These are phyloP conservation scores for Plasmodium billcollinsi DNA, from an alignment of 169 alveolate species.

Conservation along the genomic window DNA sequence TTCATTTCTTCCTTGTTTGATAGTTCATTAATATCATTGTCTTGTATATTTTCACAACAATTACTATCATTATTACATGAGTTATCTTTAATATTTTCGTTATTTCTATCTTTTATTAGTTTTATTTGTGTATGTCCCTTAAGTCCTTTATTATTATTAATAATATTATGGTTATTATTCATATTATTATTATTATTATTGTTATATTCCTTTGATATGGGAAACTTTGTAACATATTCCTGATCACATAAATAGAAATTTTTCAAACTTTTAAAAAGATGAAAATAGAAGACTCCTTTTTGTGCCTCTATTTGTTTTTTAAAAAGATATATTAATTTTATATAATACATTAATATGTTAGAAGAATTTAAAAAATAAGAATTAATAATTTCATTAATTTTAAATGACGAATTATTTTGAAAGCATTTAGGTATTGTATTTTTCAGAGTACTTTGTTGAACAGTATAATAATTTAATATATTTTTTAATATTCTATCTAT, in stretches of 20 bases:
- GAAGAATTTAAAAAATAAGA: constrained; percentile 57
- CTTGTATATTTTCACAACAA: no score
- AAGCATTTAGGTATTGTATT: constrained; percentile 42
- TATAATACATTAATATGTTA: constrained; percentile 35
- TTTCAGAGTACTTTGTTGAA: constrained; percentile 51
- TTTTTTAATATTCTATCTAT: constrained; percentile 18
- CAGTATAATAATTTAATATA: constrained; percentile 39
- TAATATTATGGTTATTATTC: no score
- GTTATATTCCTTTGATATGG: background rate
- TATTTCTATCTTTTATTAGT: no score
- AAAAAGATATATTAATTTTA: constrained; percentile 40
- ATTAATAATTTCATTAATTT: constrained; percentile 64
- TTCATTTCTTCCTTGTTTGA: no score
- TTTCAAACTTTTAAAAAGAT: constrained; percentile 35
- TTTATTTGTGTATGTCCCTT: no score
- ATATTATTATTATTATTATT: background rate
- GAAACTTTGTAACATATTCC: constrained; percentile 39
- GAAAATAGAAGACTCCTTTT: constrained; percentile 7
- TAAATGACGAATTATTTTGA: constrained; percentile 53
- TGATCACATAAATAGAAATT: constrained; percentile 20
- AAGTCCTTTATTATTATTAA: no score
- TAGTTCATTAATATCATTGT: no score
- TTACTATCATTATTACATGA: no score
- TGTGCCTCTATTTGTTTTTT: constrained; percentile 37
- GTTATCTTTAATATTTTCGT: no score